Base-by-base conservation (phyloP, 2,329 filamentous ascomycete species). In the Cladosporium sp. region DNA sequence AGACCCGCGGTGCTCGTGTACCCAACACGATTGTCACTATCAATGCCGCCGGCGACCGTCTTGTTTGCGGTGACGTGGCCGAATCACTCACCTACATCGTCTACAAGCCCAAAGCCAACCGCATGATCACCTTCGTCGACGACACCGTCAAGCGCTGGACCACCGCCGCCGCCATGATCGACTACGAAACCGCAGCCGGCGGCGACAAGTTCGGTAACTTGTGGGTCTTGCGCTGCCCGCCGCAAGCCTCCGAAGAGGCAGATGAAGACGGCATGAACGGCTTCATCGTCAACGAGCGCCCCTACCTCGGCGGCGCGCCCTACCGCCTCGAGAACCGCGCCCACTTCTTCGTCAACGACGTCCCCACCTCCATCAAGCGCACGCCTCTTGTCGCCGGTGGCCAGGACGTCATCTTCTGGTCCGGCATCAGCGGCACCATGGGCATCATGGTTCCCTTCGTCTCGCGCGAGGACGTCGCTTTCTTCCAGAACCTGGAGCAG, bases 121-220 rank as follows among this genome's bases (percentile, higher is more conserved):
- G 86, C 61, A 76, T 99, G 42, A 95, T 99, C 53, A 88, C 92
- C 0, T 99, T 99, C 63, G 88, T 82, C 15, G 93, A 99, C 65
- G 93, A 99, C 66, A 86, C 85, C 6, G 80, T 96, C 54, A 79
- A 90, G 44, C 84, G 93, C 27, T 97, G 91, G 88, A 95, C 89
- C 1, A 95, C 89, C 1, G 88, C 88, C 59, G 86, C 88, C 1
- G 81, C 90, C 2, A 96, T 99, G 89, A 85, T 97, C 2, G 93
- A 99, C 70, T 99, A 99, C 69, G 93, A 99, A 67, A 95, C 93
- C 1, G 84, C 88, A 19, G 91, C 90, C 2, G 93, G 92, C 30
- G 92, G 92, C 30, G 93, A 99, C 73, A 97, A 96, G 66, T 99
- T 99, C 58, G 95, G 93, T 54, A 99, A 99, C 62, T 72, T 99